A percentile compares a stretch with the other conserved stretches of the same genome.
Evolutionary conservation across 352 stramenopile species (phyloP).

Genomic region (Phytopythium kandeliae): DNA sequence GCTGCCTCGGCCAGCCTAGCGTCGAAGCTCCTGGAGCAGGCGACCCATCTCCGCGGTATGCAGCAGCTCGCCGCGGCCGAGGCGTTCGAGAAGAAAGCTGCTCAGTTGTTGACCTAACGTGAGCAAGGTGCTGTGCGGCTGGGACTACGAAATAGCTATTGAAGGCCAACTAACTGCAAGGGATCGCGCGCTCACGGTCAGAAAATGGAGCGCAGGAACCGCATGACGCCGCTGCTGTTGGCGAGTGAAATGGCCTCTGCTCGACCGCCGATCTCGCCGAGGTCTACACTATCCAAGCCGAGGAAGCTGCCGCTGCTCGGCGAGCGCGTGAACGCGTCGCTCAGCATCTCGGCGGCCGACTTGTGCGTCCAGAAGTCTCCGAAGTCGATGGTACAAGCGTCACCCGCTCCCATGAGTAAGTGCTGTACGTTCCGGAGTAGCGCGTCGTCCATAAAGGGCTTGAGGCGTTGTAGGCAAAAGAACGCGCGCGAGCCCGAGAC

Average conservation of each 20-base stretch:
- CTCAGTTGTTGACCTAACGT: background rate
- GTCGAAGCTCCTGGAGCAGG: constrained; percentile 14
- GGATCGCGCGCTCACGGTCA: background rate
- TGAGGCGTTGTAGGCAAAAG: constrained; percentile 57
- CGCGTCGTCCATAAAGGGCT: constrained; percentile 49
- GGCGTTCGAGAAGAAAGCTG: constrained; percentile 8
- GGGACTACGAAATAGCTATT: too few species aligned
- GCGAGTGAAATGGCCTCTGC: constrained; percentile 5
- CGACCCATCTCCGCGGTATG: constrained; percentile 7
- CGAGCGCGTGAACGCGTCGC: constrained; percentile 1
- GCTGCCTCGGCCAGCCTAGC: constrained; percentile 14
- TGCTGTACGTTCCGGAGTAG: constrained; percentile 52
- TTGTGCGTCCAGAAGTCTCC: constrained; percentile 50
- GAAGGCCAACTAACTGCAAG: background rate
- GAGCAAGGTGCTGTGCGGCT: background rate
- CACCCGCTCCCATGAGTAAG: constrained; percentile 46
- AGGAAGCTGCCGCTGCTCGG: background rate
- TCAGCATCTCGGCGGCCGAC: constrained; percentile 6
- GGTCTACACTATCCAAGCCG: background rate
- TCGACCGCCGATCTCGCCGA: constrained; percentile 6
- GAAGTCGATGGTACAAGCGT: constrained; percentile 53
- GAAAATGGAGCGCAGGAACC: constrained; percentile 7
- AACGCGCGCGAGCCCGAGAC: constrained; percentile 38
- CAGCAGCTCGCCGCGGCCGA: constrained; percentile 11
- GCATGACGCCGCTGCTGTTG: constrained; percentile 4